These are phyloP conservation scores for Emericellopsis atlantica DNA, from an alignment of 2,329 filamentous ascomycete species.

Conservation along the genomic window DNA sequence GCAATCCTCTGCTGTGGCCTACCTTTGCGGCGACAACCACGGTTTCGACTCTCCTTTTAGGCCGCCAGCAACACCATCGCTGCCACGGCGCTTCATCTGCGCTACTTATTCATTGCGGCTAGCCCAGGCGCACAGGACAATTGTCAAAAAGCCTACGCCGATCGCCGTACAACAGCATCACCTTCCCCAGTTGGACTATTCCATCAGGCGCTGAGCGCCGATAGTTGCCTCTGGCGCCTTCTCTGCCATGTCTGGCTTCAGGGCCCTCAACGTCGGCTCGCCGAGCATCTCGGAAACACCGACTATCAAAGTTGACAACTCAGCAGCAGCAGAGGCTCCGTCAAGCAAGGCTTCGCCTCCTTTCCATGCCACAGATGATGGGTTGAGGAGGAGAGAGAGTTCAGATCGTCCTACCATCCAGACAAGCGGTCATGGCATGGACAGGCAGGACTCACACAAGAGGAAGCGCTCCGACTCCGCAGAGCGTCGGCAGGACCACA, in stretches of 20 bases:
- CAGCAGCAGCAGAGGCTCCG: slow-evolving; percentile 11
- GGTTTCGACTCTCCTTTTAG: too few relatives aligned
- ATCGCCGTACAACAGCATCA: too few relatives aligned
- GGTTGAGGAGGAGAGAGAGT: slow-evolving; percentile 22
- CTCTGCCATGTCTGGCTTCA: slow-evolving; percentile 33
- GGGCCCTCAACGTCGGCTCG: slow-evolving; percentile 36
- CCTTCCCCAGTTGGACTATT: neutral
- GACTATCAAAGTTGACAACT: slow-evolving; percentile 4
- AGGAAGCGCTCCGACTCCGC: slow-evolving; percentile 58
- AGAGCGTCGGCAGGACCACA: slow-evolving; percentile 27
- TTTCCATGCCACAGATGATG: neutral
- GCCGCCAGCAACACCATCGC: too few relatives aligned
- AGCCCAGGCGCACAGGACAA: too few relatives aligned
- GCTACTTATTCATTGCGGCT: too few relatives aligned
- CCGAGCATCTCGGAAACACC: slow-evolving; percentile 27
- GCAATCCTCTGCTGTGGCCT: too few relatives aligned
- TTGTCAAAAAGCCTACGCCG: too few relatives aligned
- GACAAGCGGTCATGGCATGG: slow-evolving; percentile 14
- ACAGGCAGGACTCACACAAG: slow-evolving; percentile 37
- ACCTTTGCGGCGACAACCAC: too few relatives aligned
- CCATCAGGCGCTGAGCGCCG: neutral
- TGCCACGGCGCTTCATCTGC: too few relatives aligned
- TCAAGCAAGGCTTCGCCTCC: slow-evolving; percentile 7
- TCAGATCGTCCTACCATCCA: slow-evolving; percentile 22
- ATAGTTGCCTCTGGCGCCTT: neutral